A percentile compares a stretch with the other conserved stretches of the same genome.
Evolutionary conservation across 306 rosid species (phyloP).

Genomic region (Medicago arabica): DNA sequence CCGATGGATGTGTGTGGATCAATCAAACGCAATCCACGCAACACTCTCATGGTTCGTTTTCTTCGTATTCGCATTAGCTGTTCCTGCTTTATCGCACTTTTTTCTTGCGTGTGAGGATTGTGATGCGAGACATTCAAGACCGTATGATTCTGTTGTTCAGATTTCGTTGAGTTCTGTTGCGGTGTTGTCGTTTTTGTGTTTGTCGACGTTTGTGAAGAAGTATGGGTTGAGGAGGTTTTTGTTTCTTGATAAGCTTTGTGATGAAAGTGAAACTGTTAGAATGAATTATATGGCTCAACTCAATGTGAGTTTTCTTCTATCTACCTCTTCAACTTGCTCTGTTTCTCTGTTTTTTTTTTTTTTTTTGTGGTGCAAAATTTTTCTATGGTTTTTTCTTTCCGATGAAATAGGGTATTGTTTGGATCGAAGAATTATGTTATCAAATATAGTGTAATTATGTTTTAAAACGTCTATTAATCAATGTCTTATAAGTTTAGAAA

Average conservation of each 20-base stretch:
- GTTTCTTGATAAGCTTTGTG: slow-evolving; percentile 81
- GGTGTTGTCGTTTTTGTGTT: slow-evolving; percentile 70
- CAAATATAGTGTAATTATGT: too few relatives aligned
- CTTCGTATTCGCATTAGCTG: slow-evolving; percentile 58
- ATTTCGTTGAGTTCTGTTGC: slow-evolving; percentile 71
- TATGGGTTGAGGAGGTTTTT: slow-evolving; percentile 76
- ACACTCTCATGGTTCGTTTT: slow-evolving; percentile 74
- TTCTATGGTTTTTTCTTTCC: too few relatives aligned
- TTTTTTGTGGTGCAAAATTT: too few relatives aligned
- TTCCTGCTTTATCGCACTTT: slow-evolving; percentile 76
- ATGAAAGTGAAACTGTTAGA: slow-evolving; percentile 81
- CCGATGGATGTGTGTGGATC: slow-evolving; percentile 95
- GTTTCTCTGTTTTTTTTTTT: background rate
- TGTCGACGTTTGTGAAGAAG: slow-evolving; percentile 61
- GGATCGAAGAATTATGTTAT: too few relatives aligned
- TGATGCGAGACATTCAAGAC: slow-evolving; percentile 69
- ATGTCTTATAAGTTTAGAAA: too few relatives aligned
- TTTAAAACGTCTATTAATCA: too few relatives aligned
- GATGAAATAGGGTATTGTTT: too few relatives aligned
- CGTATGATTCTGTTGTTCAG: slow-evolving; percentile 75
- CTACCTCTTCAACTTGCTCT: too few relatives aligned
- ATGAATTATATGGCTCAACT: slow-evolving; percentile 69
- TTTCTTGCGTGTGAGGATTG: slow-evolving; percentile 65
- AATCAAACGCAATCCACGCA: slow-evolving; percentile 63
- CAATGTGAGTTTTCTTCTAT: slow-evolving; percentile 55